Evolutionary conservation across 352 stramenopile genomes (phyloP).

Genomic region (Pilasporangium apinafurcum): DNA sequence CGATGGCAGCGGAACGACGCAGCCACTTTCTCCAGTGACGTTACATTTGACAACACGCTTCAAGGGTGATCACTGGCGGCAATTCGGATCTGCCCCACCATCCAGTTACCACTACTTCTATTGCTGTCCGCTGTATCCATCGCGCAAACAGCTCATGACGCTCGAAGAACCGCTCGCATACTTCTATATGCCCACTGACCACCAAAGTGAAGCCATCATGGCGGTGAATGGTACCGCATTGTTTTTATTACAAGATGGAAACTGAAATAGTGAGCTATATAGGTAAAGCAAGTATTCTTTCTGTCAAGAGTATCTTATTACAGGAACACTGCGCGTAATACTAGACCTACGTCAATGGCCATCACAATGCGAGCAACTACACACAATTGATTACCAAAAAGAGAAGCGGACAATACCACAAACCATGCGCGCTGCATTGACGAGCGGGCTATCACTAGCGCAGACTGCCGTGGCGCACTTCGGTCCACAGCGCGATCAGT

Average conservation of each 20-base stretch:
- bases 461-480: slow-evolving; percentile 75
- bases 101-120: slow-evolving; percentile 16
- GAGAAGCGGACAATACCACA: neutral
- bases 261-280: no score
- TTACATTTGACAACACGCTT: slow-evolving; percentile 24
- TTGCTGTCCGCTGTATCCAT: slow-evolving; percentile 35
- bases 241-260: slow-evolving; percentile 26
- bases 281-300: no score
- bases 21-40: slow-evolving; percentile 14
- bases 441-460: slow-evolving; percentile 34
- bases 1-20: neutral
- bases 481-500: slow-evolving; percentile 12
- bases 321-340: no score
- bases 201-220: slow-evolving; percentile 16
- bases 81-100: neutral
- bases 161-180: slow-evolving; percentile 29
- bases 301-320: no score
- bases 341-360: no score
- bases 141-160: slow-evolving; percentile 8
- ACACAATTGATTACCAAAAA: no score
- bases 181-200: slow-evolving; percentile 26
- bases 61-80: slow-evolving; percentile 4
- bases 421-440: slow-evolving; percentile 45
- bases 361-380: no score
- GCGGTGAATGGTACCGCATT: slow-evolving; percentile 21